These are phyloP conservation scores for Psilocybe tampanensis DNA, from an alignment of 768 basidiomycete genomes.

Conservation along the genomic window DNA sequence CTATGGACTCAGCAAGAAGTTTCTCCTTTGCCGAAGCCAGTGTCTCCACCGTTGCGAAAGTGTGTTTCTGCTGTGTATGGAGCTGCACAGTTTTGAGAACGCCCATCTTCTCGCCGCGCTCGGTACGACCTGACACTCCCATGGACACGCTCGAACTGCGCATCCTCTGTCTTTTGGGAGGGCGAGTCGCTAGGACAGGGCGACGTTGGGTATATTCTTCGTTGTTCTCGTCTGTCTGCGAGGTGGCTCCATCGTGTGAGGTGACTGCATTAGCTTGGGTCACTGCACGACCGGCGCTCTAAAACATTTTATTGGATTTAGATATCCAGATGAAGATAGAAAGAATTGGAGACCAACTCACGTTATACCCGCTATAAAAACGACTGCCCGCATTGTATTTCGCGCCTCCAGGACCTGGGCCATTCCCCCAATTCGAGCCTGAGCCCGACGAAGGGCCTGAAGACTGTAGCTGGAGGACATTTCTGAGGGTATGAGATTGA, in stretches of 20 bases:
- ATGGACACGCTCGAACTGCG: constrained; percentile 67
- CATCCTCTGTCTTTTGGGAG: constrained; percentile 39
- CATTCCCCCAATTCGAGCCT: constrained; percentile 51
- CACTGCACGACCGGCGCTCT: constrained; percentile 73
- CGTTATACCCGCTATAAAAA: constrained; percentile 69
- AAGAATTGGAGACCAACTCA: constrained; percentile 27
- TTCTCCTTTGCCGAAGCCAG: constrained; percentile 22
- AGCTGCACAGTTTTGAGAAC: constrained; percentile 67
- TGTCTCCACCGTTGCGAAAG: constrained; percentile 42
- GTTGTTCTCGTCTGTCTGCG: constrained; percentile 53
- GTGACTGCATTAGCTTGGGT: constrained; percentile 71
- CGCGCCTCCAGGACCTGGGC: constrained; percentile 70
- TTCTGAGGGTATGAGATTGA: constrained; percentile 70
- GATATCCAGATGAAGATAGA: background rate
- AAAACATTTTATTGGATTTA: constrained; percentile 10
- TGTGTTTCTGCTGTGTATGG: constrained; percentile 63
- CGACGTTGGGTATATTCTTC: constrained; percentile 48
- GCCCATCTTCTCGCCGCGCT: constrained; percentile 46
- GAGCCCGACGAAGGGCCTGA: constrained; percentile 46
- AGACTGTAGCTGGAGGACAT: constrained; percentile 72
- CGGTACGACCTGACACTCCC: constrained; percentile 40
- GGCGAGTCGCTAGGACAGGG: constrained; percentile 26
- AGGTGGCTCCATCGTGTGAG: constrained; percentile 49
- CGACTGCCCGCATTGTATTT: constrained; percentile 74
- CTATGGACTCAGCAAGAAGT: constrained; percentile 17